Conservation (phyloP, 352 stramenopile species). For the Phytophthora uliginosa region DNA sequence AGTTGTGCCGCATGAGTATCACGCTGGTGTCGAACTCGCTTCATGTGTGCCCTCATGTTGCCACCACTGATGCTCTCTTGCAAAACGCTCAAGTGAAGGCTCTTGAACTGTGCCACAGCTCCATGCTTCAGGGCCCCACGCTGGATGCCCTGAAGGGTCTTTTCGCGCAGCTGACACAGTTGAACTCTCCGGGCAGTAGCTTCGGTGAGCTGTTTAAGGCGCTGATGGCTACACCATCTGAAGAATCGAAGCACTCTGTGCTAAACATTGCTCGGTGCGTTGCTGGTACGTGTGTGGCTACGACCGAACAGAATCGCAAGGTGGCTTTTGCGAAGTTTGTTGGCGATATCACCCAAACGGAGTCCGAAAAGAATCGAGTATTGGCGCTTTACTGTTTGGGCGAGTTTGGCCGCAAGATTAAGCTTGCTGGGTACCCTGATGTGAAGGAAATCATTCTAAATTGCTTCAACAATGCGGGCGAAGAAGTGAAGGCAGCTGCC, state of each 20-base stretch:
- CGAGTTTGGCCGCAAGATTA: constrained; percentile 95
- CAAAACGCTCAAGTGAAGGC: constrained; percentile 80
- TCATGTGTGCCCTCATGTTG: constrained; percentile 66
- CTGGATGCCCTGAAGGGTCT: constrained; percentile 63
- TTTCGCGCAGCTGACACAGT: constrained; percentile 76
- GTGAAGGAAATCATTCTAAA: constrained; percentile 93
- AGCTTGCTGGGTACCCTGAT: constrained; percentile 87
- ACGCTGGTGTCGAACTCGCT: constrained; percentile 88
- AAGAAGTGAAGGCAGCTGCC: constrained; percentile 98
- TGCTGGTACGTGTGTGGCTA: constrained; percentile 83
- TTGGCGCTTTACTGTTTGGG: constrained; percentile 96
- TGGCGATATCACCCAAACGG: constrained; percentile 62
- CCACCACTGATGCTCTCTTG: constrained; percentile 67
- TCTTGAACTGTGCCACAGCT: constrained; percentile 92
- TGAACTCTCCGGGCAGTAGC: constrained; percentile 58
- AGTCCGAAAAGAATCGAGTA: constrained; percentile 81
- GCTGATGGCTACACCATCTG: constrained; percentile 70
- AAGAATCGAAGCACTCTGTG: constrained; percentile 92
- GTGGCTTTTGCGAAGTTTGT: constrained; percentile 82
- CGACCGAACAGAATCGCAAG: constrained; percentile 67
- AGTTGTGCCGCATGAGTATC: constrained; percentile 96
- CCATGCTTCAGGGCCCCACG: constrained; percentile 92
- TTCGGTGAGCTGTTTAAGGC: constrained; percentile 92
- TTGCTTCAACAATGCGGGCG: constrained; percentile 86
- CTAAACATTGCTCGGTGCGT: constrained; percentile 96